phyloP scores from a whole-genome alignment of 768 basidiomycete genomes.

The Rubroboletus satanas region DNA sequence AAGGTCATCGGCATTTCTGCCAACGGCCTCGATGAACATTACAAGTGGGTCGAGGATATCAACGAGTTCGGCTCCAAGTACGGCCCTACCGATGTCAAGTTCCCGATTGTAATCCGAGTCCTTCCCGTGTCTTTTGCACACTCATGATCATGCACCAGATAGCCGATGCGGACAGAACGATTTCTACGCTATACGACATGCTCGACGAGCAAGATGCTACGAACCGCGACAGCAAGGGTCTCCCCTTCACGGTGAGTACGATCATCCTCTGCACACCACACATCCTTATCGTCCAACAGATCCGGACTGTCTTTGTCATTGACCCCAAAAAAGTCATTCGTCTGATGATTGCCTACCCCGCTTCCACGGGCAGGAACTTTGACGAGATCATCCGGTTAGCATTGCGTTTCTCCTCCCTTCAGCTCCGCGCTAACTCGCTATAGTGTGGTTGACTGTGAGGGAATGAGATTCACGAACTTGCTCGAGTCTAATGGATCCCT shows the following conservation, averaged over 20 bases:
- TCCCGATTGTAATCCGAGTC: constrained; percentile 70
- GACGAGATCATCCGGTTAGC: constrained; percentile 58
- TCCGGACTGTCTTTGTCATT: constrained; percentile 96
- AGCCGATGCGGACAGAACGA: constrained; percentile 83
- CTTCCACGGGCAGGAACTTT: constrained; percentile 94
- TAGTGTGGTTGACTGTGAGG: constrained; percentile 70
- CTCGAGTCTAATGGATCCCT: constrained; percentile 18
- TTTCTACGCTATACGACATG: constrained; percentile 92
- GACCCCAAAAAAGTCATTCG: constrained; percentile 97
- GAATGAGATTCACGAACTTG: constrained; percentile 32
- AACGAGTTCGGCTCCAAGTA: constrained; percentile 69
- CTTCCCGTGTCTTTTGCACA: neutral
- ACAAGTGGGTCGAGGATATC: constrained; percentile 87
- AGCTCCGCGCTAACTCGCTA: constrained; percentile 5
- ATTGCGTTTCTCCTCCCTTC: neutral
- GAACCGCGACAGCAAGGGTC: constrained; percentile 78
- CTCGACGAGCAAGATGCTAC: constrained; percentile 93
- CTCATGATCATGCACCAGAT: constrained; percentile 50
- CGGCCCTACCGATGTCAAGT: constrained; percentile 72
- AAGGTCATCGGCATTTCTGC: constrained; percentile 94
- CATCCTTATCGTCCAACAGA: constrained; percentile 37
- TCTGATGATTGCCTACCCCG: constrained; percentile 87
- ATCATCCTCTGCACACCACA: neutral
- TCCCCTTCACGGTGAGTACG: constrained; percentile 79
- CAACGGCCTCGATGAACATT: constrained; percentile 81